Conservation (phyloP, 1,284 basidiomycete species). For the Fistulina hepatica region DNA sequence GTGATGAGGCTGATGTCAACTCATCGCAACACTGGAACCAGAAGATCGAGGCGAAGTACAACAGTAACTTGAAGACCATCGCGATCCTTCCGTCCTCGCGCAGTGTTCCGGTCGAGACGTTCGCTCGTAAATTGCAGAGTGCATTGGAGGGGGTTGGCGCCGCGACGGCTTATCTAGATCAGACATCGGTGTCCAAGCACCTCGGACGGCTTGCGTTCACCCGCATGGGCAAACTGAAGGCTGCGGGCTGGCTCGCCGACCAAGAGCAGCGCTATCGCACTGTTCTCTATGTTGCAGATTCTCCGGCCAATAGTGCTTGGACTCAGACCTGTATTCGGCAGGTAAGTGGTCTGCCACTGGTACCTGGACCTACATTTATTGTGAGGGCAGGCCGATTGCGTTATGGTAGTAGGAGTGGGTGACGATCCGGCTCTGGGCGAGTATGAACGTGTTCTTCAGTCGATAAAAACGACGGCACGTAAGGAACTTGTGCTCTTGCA, state of each 20-base stretch:
- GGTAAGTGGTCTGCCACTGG: slow-evolving; percentile 29
- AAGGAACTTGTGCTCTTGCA: slow-evolving; percentile 96
- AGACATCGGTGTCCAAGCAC: slow-evolving; percentile 82
- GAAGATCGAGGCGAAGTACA: slow-evolving; percentile 57
- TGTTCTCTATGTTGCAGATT: slow-evolving; percentile 90
- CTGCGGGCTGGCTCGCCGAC: slow-evolving; percentile 78
- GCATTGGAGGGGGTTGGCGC: slow-evolving; percentile 85
- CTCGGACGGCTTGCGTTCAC: slow-evolving; percentile 90
- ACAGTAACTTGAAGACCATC: slow-evolving; percentile 90
- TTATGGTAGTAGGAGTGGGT: slow-evolving; percentile 92
- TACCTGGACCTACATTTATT: not conserved
- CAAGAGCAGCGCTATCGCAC: slow-evolving; percentile 87
- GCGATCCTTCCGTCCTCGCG: slow-evolving; percentile 76
- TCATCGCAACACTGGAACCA: slow-evolving; percentile 38
- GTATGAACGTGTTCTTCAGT: slow-evolving; percentile 84
- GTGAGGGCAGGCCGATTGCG: slow-evolving; percentile 71
- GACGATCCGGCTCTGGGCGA: slow-evolving; percentile 86
- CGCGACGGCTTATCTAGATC: slow-evolving; percentile 81
- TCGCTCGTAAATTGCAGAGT: slow-evolving; percentile 79
- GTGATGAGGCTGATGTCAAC: slow-evolving; percentile 58
- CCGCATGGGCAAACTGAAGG: slow-evolving; percentile 89
- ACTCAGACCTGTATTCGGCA: slow-evolving; percentile 95
- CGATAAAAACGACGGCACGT: slow-evolving; percentile 94
- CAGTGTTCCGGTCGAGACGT: slow-evolving; percentile 77
- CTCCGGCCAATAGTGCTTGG: slow-evolving; percentile 87